Evolutionary conservation across 208 protist species (phyloP), one percentile per base, ranked within the genome.

Genomic region (Wallacemonas sp.): DNA sequence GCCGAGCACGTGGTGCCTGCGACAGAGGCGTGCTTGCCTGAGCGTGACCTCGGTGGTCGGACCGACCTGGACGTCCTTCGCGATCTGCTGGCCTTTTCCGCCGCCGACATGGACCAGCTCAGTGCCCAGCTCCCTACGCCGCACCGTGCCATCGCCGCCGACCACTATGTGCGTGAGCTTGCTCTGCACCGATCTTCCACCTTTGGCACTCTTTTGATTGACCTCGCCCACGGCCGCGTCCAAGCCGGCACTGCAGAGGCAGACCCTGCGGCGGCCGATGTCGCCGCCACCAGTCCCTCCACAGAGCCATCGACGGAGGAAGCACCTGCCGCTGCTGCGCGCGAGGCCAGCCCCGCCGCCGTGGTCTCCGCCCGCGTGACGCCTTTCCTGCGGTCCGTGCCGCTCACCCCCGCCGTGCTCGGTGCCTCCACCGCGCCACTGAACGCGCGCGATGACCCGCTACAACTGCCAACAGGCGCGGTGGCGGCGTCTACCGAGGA

Each of bases 151-250:
- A 32, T 55, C 8, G 48, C 26, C 8, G 48, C 48, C 5, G 48
- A 55, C 48, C 48, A 55, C 10, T 55, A 55, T 31, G 18, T 55
- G 4, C 48, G 48, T 16, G 48, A 55, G 0, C 26, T 55, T 7
- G 48, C 48, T 4, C 26, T 55, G 25, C 48, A 32, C 3, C 48
- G 48, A 7, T 26, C 48, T 10, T 11, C 48, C 48, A 55, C 48
- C 5, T 55, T 55, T 18, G 48, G 48, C 26, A 18, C 48, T 10
- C 29, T 55, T 32, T 32, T 55, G 48, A 55, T 55, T 18, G 42
- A 48, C 48, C 20, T 32, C 5, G 48, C 48, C 7, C 48, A 32
- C 48, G 48, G 25, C n/a, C 42, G 11, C n/a, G 0, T 48, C n/a
- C 42, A 22, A n/a, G n/a, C n/a, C n/a, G n/a, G n/a, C n/a, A n/a